Evolutionary conservation across 768 basidiomycete genomes (phyloP).

Genomic region (Amanita fuliginea): DNA sequence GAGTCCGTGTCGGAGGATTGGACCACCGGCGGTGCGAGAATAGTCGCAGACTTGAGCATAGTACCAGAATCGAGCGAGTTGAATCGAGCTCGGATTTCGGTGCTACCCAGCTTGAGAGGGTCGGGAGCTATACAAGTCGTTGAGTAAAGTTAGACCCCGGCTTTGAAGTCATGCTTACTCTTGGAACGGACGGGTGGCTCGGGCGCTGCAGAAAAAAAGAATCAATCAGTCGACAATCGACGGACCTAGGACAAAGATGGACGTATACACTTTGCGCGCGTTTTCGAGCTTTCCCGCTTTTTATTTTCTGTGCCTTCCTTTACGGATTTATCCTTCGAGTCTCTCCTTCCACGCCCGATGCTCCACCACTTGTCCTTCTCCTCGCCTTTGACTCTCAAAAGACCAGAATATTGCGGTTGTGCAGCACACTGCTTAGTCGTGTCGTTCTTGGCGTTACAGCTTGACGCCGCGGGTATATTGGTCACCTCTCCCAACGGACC

Average conservation of each 20-base stretch:
- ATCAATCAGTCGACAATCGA: background rate
- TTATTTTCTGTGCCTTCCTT: conserved; percentile 28
- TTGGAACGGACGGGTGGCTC: conserved; percentile 26
- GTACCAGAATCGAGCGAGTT: conserved; percentile 47
- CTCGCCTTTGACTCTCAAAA: conserved; percentile 22
- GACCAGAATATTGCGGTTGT: conserved; percentile 18
- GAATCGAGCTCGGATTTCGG: conserved; percentile 37
- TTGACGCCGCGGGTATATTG: conserved; percentile 28
- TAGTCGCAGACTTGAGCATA: conserved; percentile 21
- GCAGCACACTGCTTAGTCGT: conserved; percentile 13
- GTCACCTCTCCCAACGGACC: conserved; percentile 46
- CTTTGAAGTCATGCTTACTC: conserved; percentile 17
- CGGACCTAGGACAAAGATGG: background rate
- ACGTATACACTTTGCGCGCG: conserved; percentile 32
- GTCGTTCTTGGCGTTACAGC: background rate
- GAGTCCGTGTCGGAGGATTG: conserved; percentile 10
- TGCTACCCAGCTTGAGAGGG: conserved; percentile 21
- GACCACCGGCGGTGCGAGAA: conserved; percentile 16
- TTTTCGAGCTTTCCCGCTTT: conserved; percentile 9
- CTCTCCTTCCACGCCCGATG: conserved; percentile 63
- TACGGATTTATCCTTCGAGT: conserved; percentile 54
- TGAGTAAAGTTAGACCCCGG: background rate
- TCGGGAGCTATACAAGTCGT: conserved; percentile 29
- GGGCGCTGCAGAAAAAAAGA: conserved; percentile 21
- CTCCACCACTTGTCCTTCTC: conserved; percentile 75